Evolutionary conservation across 305 asterid species (phyloP).

Genomic region (Ajuga reptans): DNA sequence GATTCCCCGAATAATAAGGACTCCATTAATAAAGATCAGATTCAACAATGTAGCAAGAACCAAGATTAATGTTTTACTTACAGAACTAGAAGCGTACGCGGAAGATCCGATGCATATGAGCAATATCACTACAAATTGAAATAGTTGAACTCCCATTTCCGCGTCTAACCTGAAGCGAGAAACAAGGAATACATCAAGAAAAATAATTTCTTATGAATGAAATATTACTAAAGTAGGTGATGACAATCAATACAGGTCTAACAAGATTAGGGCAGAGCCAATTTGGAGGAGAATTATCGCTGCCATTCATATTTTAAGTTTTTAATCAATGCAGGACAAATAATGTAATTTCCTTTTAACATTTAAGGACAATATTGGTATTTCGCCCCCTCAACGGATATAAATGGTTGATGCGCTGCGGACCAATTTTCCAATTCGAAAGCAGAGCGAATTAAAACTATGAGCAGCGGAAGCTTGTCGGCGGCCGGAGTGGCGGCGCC

Average conservation of each 20-base stretch:
- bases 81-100: conserved; percentile 22
- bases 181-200: not conserved
- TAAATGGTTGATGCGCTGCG: not conserved
- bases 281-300: not conserved
- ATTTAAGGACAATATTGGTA: not conserved
- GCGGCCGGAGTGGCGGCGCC: conserved; percentile 40
- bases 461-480: conserved; percentile 44
- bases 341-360: no score
- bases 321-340: no score
- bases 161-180: conserved; percentile 17
- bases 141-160: conserved; percentile 25
- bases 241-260: no score
- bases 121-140: conserved; percentile 16
- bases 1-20: not conserved
- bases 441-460: not conserved
- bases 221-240: not conserved
- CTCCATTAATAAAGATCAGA: no score
- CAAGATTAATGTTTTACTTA: conserved; percentile 20
- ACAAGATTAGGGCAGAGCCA: not conserved
- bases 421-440: not conserved
- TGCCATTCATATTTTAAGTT: not conserved
- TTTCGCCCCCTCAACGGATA: not conserved
- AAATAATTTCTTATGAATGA: not conserved
- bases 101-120: conserved; percentile 9
- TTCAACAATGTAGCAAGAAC: not conserved